These are phyloP conservation scores for Epichloe coenophiala DNA, from an alignment of 2,329 filamentous ascomycete genomes.

Conservation along the genomic window DNA sequence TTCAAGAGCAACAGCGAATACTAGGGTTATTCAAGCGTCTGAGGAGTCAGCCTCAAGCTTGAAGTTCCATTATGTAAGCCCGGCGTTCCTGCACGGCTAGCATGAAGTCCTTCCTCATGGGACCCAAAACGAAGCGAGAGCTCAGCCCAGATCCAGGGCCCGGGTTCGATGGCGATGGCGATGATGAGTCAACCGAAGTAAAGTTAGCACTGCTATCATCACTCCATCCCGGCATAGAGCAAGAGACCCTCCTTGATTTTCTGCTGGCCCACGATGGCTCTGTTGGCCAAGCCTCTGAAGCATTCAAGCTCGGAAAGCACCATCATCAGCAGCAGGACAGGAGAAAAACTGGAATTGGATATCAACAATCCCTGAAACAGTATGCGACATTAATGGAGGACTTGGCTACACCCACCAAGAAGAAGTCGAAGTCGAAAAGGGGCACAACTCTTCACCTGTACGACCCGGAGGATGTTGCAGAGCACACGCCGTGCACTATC, in stretches of 20 bases:
- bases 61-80: not conserved
- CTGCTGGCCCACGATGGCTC: slow-evolving; percentile 67
- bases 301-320: slow-evolving; percentile 28
- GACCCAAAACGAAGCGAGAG: slow-evolving; percentile 34
- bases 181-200: slow-evolving; percentile 64
- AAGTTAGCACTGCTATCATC: slow-evolving; percentile 79
- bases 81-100: not conserved
- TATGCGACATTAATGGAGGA: slow-evolving; percentile 24
- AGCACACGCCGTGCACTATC: slow-evolving; percentile 79
- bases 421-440: slow-evolving; percentile 51
- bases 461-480: slow-evolving; percentile 65
- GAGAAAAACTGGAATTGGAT: slow-evolving; percentile 28
- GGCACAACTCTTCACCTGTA: slow-evolving; percentile 77
- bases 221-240: slow-evolving; percentile 49
- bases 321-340: slow-evolving; percentile 12
- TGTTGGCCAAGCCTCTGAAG: slow-evolving; percentile 49
- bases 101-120: slow-evolving; percentile 46
- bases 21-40: not conserved
- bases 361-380: slow-evolving; percentile 50
- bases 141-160: slow-evolving; percentile 15
- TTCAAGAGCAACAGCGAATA: not conserved
- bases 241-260: slow-evolving; percentile 61
- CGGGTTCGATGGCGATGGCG: slow-evolving; percentile 7
- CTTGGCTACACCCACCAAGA: slow-evolving; percentile 20
- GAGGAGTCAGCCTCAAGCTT: not conserved